A percentile compares a stretch with the other conserved stretches of the same genome.
Conservation (phyloP, 176 grass and related monocot species). For the Cenchrus fungigraminus region DNA sequence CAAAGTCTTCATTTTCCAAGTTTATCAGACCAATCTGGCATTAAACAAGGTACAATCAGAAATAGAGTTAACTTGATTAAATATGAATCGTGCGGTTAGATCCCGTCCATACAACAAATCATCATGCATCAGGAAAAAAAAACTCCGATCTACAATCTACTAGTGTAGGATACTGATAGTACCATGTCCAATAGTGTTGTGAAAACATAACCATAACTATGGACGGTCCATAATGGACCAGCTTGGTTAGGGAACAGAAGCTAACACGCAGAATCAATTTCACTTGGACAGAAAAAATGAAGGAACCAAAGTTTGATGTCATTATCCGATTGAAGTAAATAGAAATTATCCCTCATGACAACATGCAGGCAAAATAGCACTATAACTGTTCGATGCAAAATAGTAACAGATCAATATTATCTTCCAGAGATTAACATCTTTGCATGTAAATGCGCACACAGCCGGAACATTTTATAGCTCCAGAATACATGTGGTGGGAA, state of each 20-base stretch:
- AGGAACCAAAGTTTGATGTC: not conserved
- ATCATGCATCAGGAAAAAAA: not conserved
- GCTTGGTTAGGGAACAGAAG: slow-evolving; percentile 29
- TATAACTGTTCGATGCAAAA: not conserved
- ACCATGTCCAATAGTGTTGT: slow-evolving; percentile 10
- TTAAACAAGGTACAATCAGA: slow-evolving; percentile 30
- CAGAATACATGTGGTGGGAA: not conserved
- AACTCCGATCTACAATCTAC: not conserved
- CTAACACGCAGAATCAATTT: slow-evolving; percentile 15
- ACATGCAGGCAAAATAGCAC: slow-evolving; percentile 9
- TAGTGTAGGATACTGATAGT: not conserved
- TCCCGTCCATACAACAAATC: slow-evolving; percentile 14
- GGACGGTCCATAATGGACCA: not conserved
- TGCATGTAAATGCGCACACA: not conserved
- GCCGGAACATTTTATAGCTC: slow-evolving; percentile 11
- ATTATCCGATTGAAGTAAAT: slow-evolving; percentile 10
- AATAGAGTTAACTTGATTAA: slow-evolving; percentile 26
- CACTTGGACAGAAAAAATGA: not conserved
- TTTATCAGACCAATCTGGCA: slow-evolving; percentile 93
- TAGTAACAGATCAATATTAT: slow-evolving; percentile 3
- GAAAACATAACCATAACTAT: slow-evolving; percentile 6
- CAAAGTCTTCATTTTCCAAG: slow-evolving; percentile 94
- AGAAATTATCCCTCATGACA: slow-evolving; percentile 24
- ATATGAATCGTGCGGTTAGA: slow-evolving; percentile 14
- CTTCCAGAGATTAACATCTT: slow-evolving; percentile 7